Base-by-base conservation (phyloP, 495 filamentous ascomycete species). In the Neurospora sp. region DNA sequence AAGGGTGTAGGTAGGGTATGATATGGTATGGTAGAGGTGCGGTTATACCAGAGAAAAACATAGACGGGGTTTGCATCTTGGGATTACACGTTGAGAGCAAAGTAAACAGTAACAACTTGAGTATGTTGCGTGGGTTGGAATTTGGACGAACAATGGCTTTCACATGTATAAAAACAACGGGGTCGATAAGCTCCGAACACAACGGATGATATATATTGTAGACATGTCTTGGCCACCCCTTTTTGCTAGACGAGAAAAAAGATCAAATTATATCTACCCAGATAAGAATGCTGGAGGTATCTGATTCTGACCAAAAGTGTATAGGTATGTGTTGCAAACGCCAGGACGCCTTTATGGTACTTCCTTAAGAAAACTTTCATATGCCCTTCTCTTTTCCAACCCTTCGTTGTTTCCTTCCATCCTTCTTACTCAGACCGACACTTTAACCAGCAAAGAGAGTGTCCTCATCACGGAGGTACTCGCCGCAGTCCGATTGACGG, bases 401-500 rank as follows among this genome's bases (percentile, higher is more conserved):
- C 40, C 40, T 40, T 22, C 4, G 20, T 22, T 39, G 18, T 22
- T 40, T 69, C 37, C 44, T 40, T 69, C 45, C 38, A 42, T 74
- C 44, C 71, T 69, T 68, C 71, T 68, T 71, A 12, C 35, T 71
- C 70, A 40, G 16, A 41, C 37, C 35, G 38, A 45, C 37, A 44
- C 47, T 45, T 75, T 74, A 83, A 72, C 83, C 80, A 39, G 85
- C 83, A 75, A 89, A 89, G 16, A 89, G 78, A 18, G 82, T 87
- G 75, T 89, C 87, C 75, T 89, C 88, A 74, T 98, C 95, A 78
- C 96, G 87, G 71, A 99, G 86, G 77, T 96, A 99, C 80, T 97
- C 93, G 61, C 96, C 95, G 78, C 91, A 89, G 84, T 98, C 95
- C 2, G 91, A 91, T 81, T 97, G 93, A 75, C 93, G 84, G 81